Conservation (phyloP, 1,284 basidiomycete species). For the Trichosporon asahii region DNA sequence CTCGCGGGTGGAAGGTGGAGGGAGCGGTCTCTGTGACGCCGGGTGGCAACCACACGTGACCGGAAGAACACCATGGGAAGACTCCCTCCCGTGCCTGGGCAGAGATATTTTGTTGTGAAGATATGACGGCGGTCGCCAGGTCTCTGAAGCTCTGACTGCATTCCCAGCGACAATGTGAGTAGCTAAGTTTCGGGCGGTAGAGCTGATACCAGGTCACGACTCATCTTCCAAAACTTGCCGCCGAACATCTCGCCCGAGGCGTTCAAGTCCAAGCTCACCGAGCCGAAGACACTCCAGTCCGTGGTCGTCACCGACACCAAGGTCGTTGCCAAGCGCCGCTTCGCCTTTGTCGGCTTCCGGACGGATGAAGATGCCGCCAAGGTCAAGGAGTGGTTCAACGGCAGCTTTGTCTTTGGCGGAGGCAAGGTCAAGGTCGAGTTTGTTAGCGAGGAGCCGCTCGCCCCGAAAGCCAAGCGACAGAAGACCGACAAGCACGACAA, state of each 20-base stretch:
- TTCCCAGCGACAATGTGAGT: conserved; percentile 15
- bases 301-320: conserved; percentile 75
- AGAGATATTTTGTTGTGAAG: conserved; percentile 9
- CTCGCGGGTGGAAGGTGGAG: too few relatives aligned
- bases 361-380: conserved; percentile 69
- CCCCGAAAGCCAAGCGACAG: conserved; percentile 29
- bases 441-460: conserved; percentile 62
- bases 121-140: neutral
- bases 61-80: neutral
- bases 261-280: conserved; percentile 59
- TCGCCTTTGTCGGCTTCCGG: conserved; percentile 91
- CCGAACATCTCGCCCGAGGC: conserved; percentile 58
- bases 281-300: conserved; percentile 34
- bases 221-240: conserved; percentile 87
- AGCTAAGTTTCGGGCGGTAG: neutral
- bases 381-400: conserved; percentile 80
- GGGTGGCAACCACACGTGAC: neutral
- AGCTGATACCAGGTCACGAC: conserved; percentile 62
- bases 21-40: neutral
- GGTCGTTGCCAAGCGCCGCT: conserved; percentile 75
- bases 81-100: neutral
- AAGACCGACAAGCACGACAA: conserved; percentile 16
- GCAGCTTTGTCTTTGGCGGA: conserved; percentile 70
- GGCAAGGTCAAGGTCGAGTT: conserved; percentile 71
- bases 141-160: neutral